Conservation (phyloP, 2,329 filamentous ascomycete species). For the Teratosphaeria viscida region DNA sequence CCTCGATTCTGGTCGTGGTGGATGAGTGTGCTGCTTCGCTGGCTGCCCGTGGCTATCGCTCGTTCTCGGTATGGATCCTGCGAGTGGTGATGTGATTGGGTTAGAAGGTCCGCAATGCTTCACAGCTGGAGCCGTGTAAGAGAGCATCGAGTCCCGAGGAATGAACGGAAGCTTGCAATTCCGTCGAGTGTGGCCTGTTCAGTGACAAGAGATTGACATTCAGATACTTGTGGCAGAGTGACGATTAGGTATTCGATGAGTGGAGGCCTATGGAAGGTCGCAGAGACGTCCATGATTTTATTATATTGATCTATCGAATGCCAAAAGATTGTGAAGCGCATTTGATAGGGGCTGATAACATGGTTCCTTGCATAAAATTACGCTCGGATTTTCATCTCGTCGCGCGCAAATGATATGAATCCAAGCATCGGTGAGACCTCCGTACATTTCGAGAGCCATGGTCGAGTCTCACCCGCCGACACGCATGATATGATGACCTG, state of each 20-base stretch:
- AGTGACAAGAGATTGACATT: background rate
- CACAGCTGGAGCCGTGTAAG: conserved; percentile 23
- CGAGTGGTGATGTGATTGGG: conserved; percentile 9
- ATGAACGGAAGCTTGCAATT: background rate
- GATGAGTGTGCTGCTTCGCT: background rate
- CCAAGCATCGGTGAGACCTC: background rate
- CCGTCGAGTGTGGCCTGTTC: background rate
- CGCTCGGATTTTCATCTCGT: background rate
- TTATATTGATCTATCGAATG: background rate
- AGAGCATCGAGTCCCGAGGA: conserved; percentile 31
- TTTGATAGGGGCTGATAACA: background rate
- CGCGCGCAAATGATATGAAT: background rate
- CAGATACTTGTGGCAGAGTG: background rate
- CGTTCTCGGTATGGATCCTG: conserved; percentile 7
- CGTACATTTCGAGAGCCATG: background rate
- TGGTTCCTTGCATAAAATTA: background rate
- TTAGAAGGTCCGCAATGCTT: conserved; percentile 11
- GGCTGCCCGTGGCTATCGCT: background rate
- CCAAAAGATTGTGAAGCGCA: background rate
- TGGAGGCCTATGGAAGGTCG: background rate
- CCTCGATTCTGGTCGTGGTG: background rate
- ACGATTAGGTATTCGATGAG: background rate
- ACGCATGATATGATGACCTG: background rate
- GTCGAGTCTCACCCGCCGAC: background rate
- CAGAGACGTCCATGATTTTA: background rate